Conservation (phyloP, 768 basidiomycete species). For the Amanita phalloides region DNA sequence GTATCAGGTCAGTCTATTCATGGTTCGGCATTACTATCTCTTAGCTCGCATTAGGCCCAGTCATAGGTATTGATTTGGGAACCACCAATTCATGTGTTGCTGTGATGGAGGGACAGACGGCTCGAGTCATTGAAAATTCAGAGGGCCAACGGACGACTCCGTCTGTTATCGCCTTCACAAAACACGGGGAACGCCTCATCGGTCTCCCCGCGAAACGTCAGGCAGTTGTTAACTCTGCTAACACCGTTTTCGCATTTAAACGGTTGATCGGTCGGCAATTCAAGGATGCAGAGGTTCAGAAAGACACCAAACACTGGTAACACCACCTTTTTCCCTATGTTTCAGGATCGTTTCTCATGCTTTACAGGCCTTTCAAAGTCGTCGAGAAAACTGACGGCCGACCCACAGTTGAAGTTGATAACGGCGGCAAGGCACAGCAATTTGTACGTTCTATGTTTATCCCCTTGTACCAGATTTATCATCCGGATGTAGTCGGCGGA, state of each 20-base stretch:
- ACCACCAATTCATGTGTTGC: slow-evolving; percentile 89
- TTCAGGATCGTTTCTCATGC: slow-evolving; percentile 1
- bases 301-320: slow-evolving; percentile 80
- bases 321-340: slow-evolving; percentile 9
- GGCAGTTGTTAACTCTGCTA: slow-evolving; percentile 89
- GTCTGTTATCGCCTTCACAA: slow-evolving; percentile 97
- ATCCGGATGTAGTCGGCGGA: slow-evolving; percentile 53
- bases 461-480: slow-evolving; percentile 7
- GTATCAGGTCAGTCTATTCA: slow-evolving; percentile 54
- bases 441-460: slow-evolving; percentile 39
- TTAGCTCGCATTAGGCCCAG: slow-evolving; percentile 45
- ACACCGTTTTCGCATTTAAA: slow-evolving; percentile 93
- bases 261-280: slow-evolving; percentile 92
- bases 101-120: slow-evolving; percentile 91
- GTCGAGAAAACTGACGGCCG: slow-evolving; percentile 62
- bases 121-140: slow-evolving; percentile 93
- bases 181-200: slow-evolving; percentile 93
- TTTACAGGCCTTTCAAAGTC: slow-evolving; percentile 68
- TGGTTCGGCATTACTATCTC: slow-evolving; percentile 1
- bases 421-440: slow-evolving; percentile 71
- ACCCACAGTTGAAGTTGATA: slow-evolving; percentile 79
- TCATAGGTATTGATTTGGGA: slow-evolving; percentile 95
- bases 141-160: slow-evolving; percentile 98
- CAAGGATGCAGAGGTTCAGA: slow-evolving; percentile 87
- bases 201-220: slow-evolving; percentile 97